Base-by-base conservation (phyloP, 768 basidiomycete genomes). In the Coprinopsis marcescibilis region DNA sequence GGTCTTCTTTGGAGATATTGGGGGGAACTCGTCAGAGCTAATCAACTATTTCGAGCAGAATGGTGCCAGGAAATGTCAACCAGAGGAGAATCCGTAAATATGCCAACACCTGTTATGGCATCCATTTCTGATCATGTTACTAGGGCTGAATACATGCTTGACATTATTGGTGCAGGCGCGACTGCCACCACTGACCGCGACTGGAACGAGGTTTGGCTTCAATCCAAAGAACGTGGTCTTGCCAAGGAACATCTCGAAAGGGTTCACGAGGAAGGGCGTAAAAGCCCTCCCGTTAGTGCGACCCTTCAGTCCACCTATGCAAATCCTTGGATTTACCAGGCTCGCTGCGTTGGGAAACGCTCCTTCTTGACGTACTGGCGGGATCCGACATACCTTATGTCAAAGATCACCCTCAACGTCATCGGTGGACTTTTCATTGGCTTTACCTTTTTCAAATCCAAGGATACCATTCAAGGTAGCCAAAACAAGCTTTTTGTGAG, bases 11-110 rank as follows among this genome's bases (percentile, higher is more conserved):
- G 84, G 85, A 7, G 81, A 87, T 43, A 60, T 89, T 20, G 89
- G 89, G 1, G 52, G 65, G 15, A 76, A 83, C 48, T 71, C 86
- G 0, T 60, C 70, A 6, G 76, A 76, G 0, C 60, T 93, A 15
- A 78, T 90, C 45, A 58, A 72, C n/a, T 93, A 94, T 62, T 90
- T 94, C 51, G 81, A 89, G 59, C 56, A 58, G 3, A 80, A 81
- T 40, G 87, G 88, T 24, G 80, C 78, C 0, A 69, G 79, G 2
- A 56, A 55, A n/a, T 92, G 90, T 49, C 67, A 70, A 0, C 57
- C 72, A 3, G 69, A 72, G 1, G 89, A 81, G 60, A 94, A 94
- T 57, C 89, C 90, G 83, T 85, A 55, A 51, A 72, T 54, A 13
- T 7, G 11, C 10, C 24, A 3, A 32, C n/a, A 23, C 15, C 17